Evolutionary conservation across 169 alveolate genomes (phyloP).

Genomic region (Eimeria necatrix): DNA sequence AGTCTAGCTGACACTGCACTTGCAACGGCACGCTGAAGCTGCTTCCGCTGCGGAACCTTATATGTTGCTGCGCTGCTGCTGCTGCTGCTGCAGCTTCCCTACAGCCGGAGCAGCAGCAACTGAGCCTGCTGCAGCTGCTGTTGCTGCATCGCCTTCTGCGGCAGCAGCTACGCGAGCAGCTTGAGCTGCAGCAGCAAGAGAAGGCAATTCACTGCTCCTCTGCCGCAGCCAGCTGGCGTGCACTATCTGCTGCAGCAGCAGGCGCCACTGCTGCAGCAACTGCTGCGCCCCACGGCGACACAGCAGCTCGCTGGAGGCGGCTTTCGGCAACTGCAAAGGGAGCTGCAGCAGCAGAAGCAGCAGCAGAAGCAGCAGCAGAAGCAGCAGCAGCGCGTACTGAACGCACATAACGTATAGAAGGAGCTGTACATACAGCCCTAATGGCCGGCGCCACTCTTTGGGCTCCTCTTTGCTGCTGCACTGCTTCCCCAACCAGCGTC

Average conservation of each 20-base stretch:
- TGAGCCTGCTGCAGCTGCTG: neutral
- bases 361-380: constrained; percentile 14
- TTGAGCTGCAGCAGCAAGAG: too few species aligned
- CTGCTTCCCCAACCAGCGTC: neutral
- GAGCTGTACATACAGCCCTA: constrained; percentile 17
- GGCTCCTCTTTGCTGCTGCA: constrained; percentile 3
- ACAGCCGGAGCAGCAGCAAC: too few species aligned
- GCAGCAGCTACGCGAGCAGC: too few species aligned
- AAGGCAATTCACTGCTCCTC: neutral
- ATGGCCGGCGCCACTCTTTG: neutral
- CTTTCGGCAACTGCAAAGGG: neutral
- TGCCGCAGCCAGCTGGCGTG: constrained; percentile 1
- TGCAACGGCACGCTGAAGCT: too few species aligned
- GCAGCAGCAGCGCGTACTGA: constrained; percentile 23
- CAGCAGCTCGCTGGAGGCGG: constrained; percentile 6
- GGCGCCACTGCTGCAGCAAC: neutral
- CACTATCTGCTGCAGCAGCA: neutral
- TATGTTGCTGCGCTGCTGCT: constrained; percentile 4
- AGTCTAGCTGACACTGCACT: too few species aligned
- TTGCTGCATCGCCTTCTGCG: neutral
- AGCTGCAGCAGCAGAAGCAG: constrained; percentile 6
- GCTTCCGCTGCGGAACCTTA: too few species aligned
- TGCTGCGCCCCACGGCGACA: neutral
- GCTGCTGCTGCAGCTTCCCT: constrained; percentile 5
- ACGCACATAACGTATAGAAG: neutral